phyloP scores from a whole-genome alignment of 306 rosid species.

The Lathyrus sativus region DNA sequence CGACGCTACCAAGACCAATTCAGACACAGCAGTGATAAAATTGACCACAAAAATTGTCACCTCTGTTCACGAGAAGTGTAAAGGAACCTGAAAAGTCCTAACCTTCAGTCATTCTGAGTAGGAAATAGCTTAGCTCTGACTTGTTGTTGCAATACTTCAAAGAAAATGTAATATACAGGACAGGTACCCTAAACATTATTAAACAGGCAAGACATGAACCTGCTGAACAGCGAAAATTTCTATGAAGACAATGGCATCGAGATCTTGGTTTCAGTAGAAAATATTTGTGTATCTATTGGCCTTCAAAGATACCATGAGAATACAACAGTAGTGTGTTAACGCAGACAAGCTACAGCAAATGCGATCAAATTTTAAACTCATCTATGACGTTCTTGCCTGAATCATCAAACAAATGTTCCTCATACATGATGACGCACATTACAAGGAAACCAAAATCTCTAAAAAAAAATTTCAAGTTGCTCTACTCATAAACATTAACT shows the following conservation, averaged over 20 bases:
- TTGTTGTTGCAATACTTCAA: not conserved
- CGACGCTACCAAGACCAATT: not conserved
- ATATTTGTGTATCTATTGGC: constrained; percentile 11
- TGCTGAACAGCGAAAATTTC: constrained; percentile 26
- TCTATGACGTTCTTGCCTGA: constrained; percentile 11
- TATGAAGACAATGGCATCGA: not conserved
- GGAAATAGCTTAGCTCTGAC: not conserved
- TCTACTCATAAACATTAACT: constrained; percentile 14
- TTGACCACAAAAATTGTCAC: constrained; percentile 6
- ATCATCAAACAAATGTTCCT: constrained; percentile 2
- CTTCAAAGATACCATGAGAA: constrained; percentile 15
- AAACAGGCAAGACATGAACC: constrained; percentile 11
- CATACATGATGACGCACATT: constrained; percentile 11
- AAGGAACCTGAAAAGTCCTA: not conserved
- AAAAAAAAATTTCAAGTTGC: constrained; percentile 8
- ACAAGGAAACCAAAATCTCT: constrained; percentile 19
- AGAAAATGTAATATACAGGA: constrained; percentile 24
- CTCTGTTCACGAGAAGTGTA: not conserved
- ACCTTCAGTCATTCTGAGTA: not conserved
- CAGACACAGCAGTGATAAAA: constrained; percentile 18
- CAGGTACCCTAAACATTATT: constrained; percentile 7
- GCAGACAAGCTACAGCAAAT: constrained; percentile 1
- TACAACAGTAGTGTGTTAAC: constrained; percentile 14
- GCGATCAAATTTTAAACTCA: constrained; percentile 5
- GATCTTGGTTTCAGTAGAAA: constrained; percentile 2